Evolutionary conservation across 257 asterid species (phyloP).

Genomic region (Solanum pimpinellifolium): DNA sequence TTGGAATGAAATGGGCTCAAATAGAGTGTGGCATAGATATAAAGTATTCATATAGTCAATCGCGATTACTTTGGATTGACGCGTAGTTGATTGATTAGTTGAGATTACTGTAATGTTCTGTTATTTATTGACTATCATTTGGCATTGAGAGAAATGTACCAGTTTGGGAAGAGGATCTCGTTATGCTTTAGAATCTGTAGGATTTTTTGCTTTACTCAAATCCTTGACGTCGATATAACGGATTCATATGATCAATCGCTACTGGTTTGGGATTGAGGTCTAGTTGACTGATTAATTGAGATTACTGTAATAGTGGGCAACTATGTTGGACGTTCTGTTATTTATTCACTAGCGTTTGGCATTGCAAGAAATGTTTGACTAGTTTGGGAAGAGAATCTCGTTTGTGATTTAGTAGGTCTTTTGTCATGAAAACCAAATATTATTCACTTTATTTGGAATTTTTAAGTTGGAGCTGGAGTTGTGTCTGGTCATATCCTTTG

Average conservation of each 20-base stretch:
- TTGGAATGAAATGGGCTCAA: neutral
- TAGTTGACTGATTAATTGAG: neutral
- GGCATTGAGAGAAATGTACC: neutral
- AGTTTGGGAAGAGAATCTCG: neutral
- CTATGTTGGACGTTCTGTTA: neutral
- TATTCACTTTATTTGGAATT: neutral
- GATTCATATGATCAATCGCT: neutral
- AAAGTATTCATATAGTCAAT: neutral
- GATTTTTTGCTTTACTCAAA: neutral
- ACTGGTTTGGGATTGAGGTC: neutral
- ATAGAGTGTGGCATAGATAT: neutral
- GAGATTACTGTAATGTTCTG: neutral
- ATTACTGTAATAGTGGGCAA: neutral
- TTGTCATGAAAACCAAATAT: neutral
- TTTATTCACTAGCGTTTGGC: neutral
- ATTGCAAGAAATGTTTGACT: neutral
- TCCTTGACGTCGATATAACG: neutral
- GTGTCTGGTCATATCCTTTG: neutral
- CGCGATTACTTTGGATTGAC: neutral
- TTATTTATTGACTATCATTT: neutral
- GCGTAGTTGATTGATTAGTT: neutral
- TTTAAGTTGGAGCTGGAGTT: neutral
- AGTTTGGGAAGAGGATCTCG: neutral
- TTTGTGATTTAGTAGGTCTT: neutral
- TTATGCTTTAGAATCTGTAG: neutral